These are phyloP conservation scores for Diplocarpon rosae DNA, from an alignment of 2,329 filamentous ascomycete species.

Conservation along the genomic window DNA sequence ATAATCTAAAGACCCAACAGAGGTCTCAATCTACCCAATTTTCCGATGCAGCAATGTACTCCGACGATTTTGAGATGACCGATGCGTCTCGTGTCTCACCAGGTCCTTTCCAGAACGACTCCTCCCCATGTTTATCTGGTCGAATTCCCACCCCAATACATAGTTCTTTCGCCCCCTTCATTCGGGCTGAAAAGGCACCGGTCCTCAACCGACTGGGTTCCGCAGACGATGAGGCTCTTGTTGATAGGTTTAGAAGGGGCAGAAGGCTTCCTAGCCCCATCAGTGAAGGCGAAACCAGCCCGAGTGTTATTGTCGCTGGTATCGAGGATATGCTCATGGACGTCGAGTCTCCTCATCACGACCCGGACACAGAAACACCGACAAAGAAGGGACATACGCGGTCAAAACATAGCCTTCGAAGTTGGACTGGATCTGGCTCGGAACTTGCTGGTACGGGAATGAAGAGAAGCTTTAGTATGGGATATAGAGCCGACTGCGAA, in stretches of 20 bases:
- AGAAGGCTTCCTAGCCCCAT: slow-evolving; percentile 27
- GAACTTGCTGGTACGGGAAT: slow-evolving; percentile 32
- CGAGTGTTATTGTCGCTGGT: slow-evolving; percentile 22
- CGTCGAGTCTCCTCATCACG: slow-evolving; percentile 15
- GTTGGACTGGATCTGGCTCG: slow-evolving; percentile 22
- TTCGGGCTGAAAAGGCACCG: slow-evolving; percentile 17
- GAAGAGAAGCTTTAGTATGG: slow-evolving; percentile 67
- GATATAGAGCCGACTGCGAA: slow-evolving; percentile 66
- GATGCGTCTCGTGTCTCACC: slow-evolving; percentile 24
- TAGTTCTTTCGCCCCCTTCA: slow-evolving; percentile 23
- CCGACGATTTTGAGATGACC: slow-evolving; percentile 26
- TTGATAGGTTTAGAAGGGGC: slow-evolving; percentile 20
- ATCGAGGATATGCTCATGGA: slow-evolving; percentile 27
- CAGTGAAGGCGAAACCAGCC: slow-evolving; percentile 26
- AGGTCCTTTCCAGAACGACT: slow-evolving; percentile 22
- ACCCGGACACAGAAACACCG: slow-evolving; percentile 15
- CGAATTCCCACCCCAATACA: slow-evolving; percentile 29
- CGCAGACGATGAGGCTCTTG: slow-evolving; percentile 20
- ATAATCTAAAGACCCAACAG: slow-evolving; percentile 5
- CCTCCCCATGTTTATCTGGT: slow-evolving; percentile 19
- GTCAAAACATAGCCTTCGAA: slow-evolving; percentile 26
- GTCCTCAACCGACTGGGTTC: slow-evolving; percentile 14
- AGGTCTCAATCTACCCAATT: slow-evolving; percentile 20
- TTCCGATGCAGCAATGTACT: slow-evolving; percentile 18
- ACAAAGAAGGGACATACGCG: slow-evolving; percentile 27